Percentiles rank a stretch among this genome's conserved stretches.
These are phyloP conservation scores for Erythrobasidium hasegawianum DNA, from an alignment of 1,284 basidiomycete species.

Conservation along the genomic window DNA sequence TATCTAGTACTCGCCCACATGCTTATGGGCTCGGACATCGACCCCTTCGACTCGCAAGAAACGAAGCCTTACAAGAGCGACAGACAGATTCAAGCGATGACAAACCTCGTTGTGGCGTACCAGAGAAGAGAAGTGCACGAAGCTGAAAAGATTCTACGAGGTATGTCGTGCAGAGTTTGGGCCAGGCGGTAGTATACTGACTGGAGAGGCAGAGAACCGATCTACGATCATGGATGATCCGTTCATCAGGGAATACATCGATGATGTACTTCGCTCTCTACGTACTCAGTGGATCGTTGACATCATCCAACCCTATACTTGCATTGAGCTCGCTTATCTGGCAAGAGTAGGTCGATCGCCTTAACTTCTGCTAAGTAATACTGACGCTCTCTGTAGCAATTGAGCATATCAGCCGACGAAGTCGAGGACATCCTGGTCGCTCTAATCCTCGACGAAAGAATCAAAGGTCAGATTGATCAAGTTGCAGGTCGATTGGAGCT, in stretches of 20 bases:
- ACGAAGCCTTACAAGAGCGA: constrained; percentile 99
- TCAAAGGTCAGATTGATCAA: constrained; percentile 93
- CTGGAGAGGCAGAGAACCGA: constrained; percentile 64
- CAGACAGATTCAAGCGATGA: constrained; percentile 96
- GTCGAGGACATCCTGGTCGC: constrained; percentile 90
- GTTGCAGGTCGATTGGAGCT: constrained; percentile 86
- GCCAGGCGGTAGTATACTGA: constrained; percentile 15
- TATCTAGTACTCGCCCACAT: constrained; percentile 98
- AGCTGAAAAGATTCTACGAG: constrained; percentile 88
- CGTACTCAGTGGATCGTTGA: constrained; percentile 96
- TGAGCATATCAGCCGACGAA: constrained; percentile 79
- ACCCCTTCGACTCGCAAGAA: constrained; percentile 98
- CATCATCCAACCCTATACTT: constrained; percentile 92
- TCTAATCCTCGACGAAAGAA: constrained; percentile 89
- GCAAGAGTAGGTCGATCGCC: constrained; percentile 66
- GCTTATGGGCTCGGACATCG: constrained; percentile 96
- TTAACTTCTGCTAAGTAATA: too few relatives aligned
- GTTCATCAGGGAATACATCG: constrained; percentile 90
- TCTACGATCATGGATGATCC: constrained; percentile 90
- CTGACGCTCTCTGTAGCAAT: constrained; percentile 61
- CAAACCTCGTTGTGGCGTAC: constrained; percentile 90
- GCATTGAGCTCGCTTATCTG: constrained; percentile 84
- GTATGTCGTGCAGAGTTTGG: constrained; percentile 53
- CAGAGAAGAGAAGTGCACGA: constrained; percentile 92
- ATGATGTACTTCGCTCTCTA: constrained; percentile 85